Percentiles rank a stretch among this genome's conserved stretches.
Evolutionary conservation across 345 rosid genomes (phyloP).

Genomic region (Dipteronia dyeriana): DNA sequence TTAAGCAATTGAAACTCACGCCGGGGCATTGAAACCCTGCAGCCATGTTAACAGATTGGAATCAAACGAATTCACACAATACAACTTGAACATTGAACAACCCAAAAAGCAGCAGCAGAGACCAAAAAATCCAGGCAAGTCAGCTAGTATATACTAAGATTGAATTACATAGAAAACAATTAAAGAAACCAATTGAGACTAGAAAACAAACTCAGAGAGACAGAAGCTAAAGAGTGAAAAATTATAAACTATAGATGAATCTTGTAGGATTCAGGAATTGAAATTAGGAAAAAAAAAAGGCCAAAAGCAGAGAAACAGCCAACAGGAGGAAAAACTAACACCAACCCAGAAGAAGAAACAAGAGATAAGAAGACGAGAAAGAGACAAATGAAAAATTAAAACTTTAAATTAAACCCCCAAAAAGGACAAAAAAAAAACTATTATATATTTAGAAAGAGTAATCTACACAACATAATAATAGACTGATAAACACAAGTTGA

Average conservation of each 20-base stretch:
- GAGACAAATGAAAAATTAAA: slow-evolving; percentile 23
- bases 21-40: slow-evolving; percentile 27
- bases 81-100: slow-evolving; percentile 9
- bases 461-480: not conserved
- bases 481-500: not conserved
- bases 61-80: slow-evolving; percentile 16
- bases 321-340: slow-evolving; percentile 14
- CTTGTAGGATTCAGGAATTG: slow-evolving; percentile 4
- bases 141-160: slow-evolving; percentile 4
- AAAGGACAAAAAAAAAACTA: not conserved
- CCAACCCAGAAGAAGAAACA: slow-evolving; percentile 25
- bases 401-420: slow-evolving; percentile 1
- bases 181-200: not conserved
- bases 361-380: slow-evolving; percentile 34
- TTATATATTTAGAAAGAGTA: not conserved
- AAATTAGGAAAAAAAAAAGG: not conserved
- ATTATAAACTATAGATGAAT: slow-evolving; percentile 7
- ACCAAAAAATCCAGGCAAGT: not conserved
- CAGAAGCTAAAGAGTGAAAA: not conserved
- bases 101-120: not conserved
- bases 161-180: not conserved
- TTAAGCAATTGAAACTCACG: slow-evolving; percentile 20
- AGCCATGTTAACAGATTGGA: slow-evolving; percentile 16
- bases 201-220: not conserved
- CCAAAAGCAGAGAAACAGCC: slow-evolving; percentile 7